phyloP scores from a whole-genome alignment of 2,329 filamentous ascomycete species.

The Colletotrichum noveboracense region DNA sequence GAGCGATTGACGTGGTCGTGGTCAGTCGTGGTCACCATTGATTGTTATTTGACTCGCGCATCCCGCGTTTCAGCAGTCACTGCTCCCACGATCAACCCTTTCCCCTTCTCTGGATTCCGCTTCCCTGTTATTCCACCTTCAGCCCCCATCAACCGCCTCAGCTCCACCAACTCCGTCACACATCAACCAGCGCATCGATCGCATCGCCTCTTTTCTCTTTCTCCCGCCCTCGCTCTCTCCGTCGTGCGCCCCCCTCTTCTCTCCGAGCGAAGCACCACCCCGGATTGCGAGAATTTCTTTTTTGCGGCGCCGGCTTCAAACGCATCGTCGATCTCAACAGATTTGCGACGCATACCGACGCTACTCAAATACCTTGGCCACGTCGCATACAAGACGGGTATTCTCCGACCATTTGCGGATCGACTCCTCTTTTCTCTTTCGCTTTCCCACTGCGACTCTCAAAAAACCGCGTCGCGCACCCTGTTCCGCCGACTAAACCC shows the following conservation, averaged over 20 bases:
- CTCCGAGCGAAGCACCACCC: not conserved
- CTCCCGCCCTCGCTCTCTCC: not conserved
- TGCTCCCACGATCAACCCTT: not conserved
- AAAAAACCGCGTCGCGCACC: not conserved
- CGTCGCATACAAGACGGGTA: not conserved
- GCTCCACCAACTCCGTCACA: not conserved
- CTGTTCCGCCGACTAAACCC: not conserved
- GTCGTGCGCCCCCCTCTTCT: not conserved
- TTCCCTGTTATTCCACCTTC: not conserved
- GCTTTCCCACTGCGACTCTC: not conserved
- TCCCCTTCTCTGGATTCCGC: not conserved
- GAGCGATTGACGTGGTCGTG: not conserved
- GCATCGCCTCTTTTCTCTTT: not conserved
- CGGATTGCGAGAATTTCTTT: not conserved
- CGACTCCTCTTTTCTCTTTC: conserved; percentile 3
- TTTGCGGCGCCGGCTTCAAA: not conserved
- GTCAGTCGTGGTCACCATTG: not conserved
- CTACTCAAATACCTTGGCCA: not conserved
- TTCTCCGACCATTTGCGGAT: conserved; percentile 2
- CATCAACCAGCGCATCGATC: not conserved
- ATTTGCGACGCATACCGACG: not conserved
- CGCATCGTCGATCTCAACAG: conserved; percentile 12
- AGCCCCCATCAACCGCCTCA: not conserved
- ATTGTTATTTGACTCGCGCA: conserved; percentile 15
- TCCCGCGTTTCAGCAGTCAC: not conserved